Base-by-base conservation (phyloP, 805 yeast species). In the Alloascoidea hylecoeti region DNA sequence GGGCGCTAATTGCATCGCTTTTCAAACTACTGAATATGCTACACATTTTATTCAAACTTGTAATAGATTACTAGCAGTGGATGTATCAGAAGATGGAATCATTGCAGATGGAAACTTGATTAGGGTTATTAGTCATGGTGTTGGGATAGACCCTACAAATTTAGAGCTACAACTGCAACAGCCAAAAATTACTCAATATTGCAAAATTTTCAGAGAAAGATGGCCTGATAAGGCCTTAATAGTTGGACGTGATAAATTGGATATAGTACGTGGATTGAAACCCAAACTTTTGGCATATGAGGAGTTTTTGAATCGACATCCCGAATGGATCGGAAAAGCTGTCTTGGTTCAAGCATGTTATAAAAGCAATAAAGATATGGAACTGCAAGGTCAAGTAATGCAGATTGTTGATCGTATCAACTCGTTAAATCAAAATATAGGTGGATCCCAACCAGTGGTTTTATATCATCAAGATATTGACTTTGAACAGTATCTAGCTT, bases 31-130 rank as follows among this genome's bases (percentile, higher is more conserved):
- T 18, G 98, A 92, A 56, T 89, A 88, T 48, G 94, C 86, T 17
- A 75, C 95, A 50, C 98, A 92, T 57, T 92, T 92, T 57, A 61
- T 82, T 40, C 96, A 89, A 59, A 85, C 96, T 2, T 76, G 95
- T 49, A 83, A 80, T 47, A 66, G 95, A 39, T 63, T 92, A 27
- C 59, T 92, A 27, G 72, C 86, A 46, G 86, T 94, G 0, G 96
- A 89, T 57, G 73, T 81, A n/a, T 70, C 71, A 3, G 83, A 94
- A 0, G 82, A 82, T 15, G 96, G 96, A 15, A 73, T 89, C 19
- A 89, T 85, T 52, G 79, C 78, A 1, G 62, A 64, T 3, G 58
- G 55, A 17, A 50, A 51, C 15, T 55, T 55, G 34, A 55, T 61
- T 1, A 49, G 54, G 14, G 60, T 64, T 2, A 48, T 55, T 13